Evolutionary conservation across 1,139 yeast genomes (phyloP).

Genomic region (Kurtzmaniella quercitrusa): DNA sequence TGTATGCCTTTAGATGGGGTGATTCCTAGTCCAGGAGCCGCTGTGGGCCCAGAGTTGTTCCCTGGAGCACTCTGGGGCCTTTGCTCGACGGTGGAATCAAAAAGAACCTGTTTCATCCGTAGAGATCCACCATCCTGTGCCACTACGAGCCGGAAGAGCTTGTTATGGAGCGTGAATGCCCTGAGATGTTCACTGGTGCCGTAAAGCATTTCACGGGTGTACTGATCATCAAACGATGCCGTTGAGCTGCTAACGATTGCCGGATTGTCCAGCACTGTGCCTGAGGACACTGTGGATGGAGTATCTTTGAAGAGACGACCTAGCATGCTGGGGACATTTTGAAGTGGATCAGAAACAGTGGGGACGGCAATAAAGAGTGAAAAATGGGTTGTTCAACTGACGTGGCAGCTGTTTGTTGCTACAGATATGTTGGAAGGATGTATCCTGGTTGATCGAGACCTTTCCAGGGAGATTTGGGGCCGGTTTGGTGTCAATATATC

Average conservation of each 20-base stretch:
- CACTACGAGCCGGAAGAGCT: slow-evolving; percentile 40
- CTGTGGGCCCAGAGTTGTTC: background rate
- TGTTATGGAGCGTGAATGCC: slow-evolving; percentile 29
- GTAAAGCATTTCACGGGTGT: slow-evolving; percentile 39
- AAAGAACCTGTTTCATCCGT: slow-evolving; percentile 44
- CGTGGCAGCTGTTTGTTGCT: no score
- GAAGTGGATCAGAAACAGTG: background rate
- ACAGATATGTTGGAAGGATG: no score
- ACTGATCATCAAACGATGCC: slow-evolving; percentile 37
- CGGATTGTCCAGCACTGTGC: background rate
- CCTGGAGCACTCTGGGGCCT: background rate
- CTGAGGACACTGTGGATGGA: slow-evolving; percentile 8
- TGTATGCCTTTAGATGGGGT: background rate
- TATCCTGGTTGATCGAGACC: no score
- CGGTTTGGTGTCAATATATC: no score
- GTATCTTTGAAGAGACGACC: slow-evolving; percentile 24
- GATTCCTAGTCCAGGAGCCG: background rate
- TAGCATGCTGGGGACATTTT: slow-evolving; percentile 15
- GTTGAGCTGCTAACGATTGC: slow-evolving; percentile 7
- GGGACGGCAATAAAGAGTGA: background rate
- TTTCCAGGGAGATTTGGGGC: no score
- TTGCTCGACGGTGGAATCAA: slow-evolving; percentile 28
- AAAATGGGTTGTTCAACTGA: no score
- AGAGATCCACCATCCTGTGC: slow-evolving; percentile 52
- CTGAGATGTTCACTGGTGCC: slow-evolving; percentile 34